Conservation (phyloP, 2,329 filamentous ascomycete genomes). For the Stagonosporopsis chrysanthemi region DNA sequence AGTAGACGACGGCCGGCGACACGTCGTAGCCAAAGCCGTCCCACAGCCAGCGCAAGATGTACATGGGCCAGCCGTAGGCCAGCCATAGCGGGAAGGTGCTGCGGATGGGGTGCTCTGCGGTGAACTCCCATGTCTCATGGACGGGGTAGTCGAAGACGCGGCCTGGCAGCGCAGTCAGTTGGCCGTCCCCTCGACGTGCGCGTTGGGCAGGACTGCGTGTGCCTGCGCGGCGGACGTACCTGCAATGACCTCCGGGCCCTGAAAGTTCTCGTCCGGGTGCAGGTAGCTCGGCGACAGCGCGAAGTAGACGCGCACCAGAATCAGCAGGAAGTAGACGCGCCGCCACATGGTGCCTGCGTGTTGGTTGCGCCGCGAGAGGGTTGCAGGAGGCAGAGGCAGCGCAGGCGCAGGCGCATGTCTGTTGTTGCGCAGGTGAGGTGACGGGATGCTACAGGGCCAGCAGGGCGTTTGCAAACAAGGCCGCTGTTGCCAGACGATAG, state of each 20-base stretch:
- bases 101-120: constrained; percentile 83
- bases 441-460: constrained; percentile 28
- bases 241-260: constrained; percentile 95
- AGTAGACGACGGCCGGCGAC: constrained; percentile 87
- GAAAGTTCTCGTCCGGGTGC: constrained; percentile 98
- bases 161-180: constrained; percentile 60
- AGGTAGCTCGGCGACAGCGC: constrained; percentile 94
- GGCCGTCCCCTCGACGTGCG: not conserved
- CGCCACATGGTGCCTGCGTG: constrained; percentile 75
- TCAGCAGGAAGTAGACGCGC: constrained; percentile 82
- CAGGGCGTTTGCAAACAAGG: constrained; percentile 27
- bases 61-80: constrained; percentile 92
- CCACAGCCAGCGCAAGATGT: constrained; percentile 90
- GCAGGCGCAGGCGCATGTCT: constrained; percentile 47
- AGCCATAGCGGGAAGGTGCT: constrained; percentile 98
- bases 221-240: constrained; percentile 60
- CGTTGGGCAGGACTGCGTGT: too few relatives aligned
- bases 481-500: constrained; percentile 16
- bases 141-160: constrained; percentile 93
- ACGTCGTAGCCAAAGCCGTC: constrained; percentile 83
- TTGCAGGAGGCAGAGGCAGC: constrained; percentile 22
- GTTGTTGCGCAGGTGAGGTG: constrained; percentile 25
- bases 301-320: constrained; percentile 90
- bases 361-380: constrained; percentile 24
- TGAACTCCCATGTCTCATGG: constrained; percentile 95